Base-by-base conservation (phyloP, 192 early-diverging fungal species). In the Rhizoclosmatium globosum region DNA sequence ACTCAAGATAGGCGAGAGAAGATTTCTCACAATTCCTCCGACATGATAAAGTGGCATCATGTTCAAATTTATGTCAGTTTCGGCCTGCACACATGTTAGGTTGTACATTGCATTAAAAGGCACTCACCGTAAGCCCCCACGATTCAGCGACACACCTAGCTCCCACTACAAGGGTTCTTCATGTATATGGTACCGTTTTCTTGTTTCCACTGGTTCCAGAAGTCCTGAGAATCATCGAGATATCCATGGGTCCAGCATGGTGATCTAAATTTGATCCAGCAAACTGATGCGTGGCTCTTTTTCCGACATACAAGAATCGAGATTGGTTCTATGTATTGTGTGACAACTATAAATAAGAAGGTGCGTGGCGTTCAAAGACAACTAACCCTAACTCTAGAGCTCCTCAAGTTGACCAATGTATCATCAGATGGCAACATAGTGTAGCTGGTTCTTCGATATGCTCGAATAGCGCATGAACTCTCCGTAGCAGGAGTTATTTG, bases 121-220 rank as follows among this genome's bases (percentile, higher is more conserved):
- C 2, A 31, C 60, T 11, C 7, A 47, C 68, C 92, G 84, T 94
- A 92, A 41, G 93, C 91, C 62, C 91, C 79, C 79, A 80, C 9
- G 71, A 39, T 19, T 72, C 39, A 3, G 70, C 79, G 19, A 80
- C 70, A 53, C 79, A 80, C 15, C 44, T 48, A 3, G 79, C 79
- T 41, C 79, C 79, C 15, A 80, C 71, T 19, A 80, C 21, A 6
- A 80, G 61, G 1, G 68, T 71, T n/a, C 43, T 58, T 21, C 74
- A 61, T 0, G 58, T 76, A 59, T 81, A 77, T 19, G 80, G 64
- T 15, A 77, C 74, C 15, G 68, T 81, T 46, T 81, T 77, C 68
- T 82, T 82, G 19, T 71, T 82, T 39, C 94, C 94, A 4, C 94
- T 95, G 2, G 94, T 95, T 7, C 94, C 94, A 44, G 91, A 93